phyloP scores from a whole-genome alignment of 1,284 basidiomycete species.

The Sutorius eximius region DNA sequence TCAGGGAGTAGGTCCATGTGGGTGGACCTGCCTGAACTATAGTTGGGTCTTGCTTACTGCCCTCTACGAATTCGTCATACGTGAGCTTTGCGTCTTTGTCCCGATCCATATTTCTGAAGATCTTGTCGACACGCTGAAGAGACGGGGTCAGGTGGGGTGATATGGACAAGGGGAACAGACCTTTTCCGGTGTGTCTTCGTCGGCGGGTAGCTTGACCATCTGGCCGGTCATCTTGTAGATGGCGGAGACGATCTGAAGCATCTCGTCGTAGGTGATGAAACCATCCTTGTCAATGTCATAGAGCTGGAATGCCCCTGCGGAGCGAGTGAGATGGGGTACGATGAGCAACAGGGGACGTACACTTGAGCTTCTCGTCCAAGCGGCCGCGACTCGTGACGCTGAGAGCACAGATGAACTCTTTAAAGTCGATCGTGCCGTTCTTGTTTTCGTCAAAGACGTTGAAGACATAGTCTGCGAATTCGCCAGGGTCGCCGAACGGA shows the following conservation, averaged over 20 bases:
- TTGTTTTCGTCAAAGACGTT: slow-evolving; percentile 97
- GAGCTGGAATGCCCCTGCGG: slow-evolving; percentile 96
- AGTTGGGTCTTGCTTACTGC: slow-evolving; percentile 95
- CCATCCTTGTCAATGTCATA: slow-evolving; percentile 99
- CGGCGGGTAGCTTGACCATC: slow-evolving; percentile 96
- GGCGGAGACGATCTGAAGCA: slow-evolving; percentile 93
- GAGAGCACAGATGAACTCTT: slow-evolving; percentile 98
- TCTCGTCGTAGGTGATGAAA: slow-evolving; percentile 96
- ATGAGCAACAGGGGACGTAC: slow-evolving; percentile 49
- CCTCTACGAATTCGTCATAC: slow-evolving; percentile 95
- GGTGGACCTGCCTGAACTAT: slow-evolving; percentile 81
- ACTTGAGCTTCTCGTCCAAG: slow-evolving; percentile 98
- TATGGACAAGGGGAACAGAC: slow-evolving; percentile 41
- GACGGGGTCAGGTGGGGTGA: slow-evolving; percentile 14
- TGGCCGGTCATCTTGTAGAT: slow-evolving; percentile 99
- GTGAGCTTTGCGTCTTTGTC: slow-evolving; percentile 89
- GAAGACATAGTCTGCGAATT: slow-evolving; percentile 99
- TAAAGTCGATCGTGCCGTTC: slow-evolving; percentile 96
- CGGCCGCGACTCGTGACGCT: slow-evolving; percentile 92
- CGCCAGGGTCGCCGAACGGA: slow-evolving; percentile 96
- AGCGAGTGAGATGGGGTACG: slow-evolving; percentile 16
- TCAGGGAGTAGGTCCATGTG: slow-evolving; percentile 8
- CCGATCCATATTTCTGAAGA: slow-evolving; percentile 91
- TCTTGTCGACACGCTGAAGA: slow-evolving; percentile 89
- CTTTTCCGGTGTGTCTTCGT: slow-evolving; percentile 99